phyloP scores from a whole-genome alignment of 2,329 filamentous ascomycete species.

The Fusarium camptoceras region DNA sequence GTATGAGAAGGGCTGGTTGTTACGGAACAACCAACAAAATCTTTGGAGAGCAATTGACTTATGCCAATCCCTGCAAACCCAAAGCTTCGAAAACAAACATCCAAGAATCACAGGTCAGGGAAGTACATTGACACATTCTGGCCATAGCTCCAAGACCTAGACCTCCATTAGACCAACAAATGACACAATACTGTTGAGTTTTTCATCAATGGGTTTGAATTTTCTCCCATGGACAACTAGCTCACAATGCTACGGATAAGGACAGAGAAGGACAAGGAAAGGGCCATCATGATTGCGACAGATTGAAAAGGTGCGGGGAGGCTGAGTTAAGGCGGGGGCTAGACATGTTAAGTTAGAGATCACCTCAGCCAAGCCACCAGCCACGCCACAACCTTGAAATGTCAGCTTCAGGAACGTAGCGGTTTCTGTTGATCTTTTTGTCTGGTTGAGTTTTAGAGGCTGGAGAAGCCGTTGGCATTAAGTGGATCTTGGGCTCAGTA shows the following conservation, averaged over 20 bases:
- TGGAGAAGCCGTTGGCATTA: conserved; percentile 7
- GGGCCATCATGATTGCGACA: conserved; percentile 3
- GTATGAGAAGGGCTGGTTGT: neutral
- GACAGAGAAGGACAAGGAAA: neutral
- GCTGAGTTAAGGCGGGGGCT: conserved; percentile 24
- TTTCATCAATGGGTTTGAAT: neutral
- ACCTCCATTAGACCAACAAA: neutral
- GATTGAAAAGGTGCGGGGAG: conserved; percentile 23
- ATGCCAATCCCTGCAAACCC: neutral
- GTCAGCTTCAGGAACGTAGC: conserved; percentile 19
- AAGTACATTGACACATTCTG: neutral
- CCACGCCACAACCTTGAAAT: conserved; percentile 29
- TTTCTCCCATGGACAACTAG: neutral
- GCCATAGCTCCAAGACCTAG: neutral
- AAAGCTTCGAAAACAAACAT: neutral
- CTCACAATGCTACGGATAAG: neutral
- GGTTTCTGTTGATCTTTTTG: conserved; percentile 10
- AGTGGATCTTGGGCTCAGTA: conserved; percentile 1
- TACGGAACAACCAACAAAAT: conserved; percentile 1
- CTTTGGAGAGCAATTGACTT: neutral
- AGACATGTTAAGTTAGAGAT: neutral
- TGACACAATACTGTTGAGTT: neutral
- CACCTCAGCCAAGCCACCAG: conserved; percentile 30
- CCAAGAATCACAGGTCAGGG: neutral
- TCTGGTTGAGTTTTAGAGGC: neutral